phyloP scores from a whole-genome alignment of 164 flowering plant species.

The Paratinospora sagittata region DNA sequence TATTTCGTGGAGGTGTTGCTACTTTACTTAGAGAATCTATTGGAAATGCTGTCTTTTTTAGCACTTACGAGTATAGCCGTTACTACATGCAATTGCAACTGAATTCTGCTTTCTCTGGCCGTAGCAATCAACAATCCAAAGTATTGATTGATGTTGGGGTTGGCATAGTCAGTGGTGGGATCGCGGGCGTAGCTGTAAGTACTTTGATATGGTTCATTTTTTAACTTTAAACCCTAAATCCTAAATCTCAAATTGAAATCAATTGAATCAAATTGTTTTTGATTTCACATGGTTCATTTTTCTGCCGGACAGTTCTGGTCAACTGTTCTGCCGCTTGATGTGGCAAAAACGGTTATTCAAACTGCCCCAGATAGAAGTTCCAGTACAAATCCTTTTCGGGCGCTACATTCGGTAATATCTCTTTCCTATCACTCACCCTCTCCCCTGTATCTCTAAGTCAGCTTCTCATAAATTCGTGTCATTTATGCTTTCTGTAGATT shows the following conservation, averaged over 20 bases:
- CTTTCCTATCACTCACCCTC: background rate
- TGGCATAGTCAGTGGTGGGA: slow-evolving; percentile 84
- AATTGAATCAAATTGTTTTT: background rate
- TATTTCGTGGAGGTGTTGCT: slow-evolving; percentile 73
- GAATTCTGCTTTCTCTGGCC: slow-evolving; percentile 35
- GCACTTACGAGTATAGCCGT: slow-evolving; percentile 63
- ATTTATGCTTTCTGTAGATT: slow-evolving; percentile 37
- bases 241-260: too few relatives aligned
- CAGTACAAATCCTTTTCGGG: slow-evolving; percentile 56
- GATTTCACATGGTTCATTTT: slow-evolving; percentile 3
- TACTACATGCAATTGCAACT: slow-evolving; percentile 56
- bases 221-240: too few relatives aligned
- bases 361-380: slow-evolving; percentile 46
- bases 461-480: background rate
- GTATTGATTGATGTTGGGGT: slow-evolving; percentile 57
- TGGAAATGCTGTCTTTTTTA: slow-evolving; percentile 75
- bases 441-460: background rate
- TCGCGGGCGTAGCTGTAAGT: slow-evolving; percentile 83
- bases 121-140: slow-evolving; percentile 22
- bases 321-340: slow-evolving; percentile 75
- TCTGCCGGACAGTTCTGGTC: slow-evolving; percentile 61
- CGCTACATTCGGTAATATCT: slow-evolving; percentile 49
- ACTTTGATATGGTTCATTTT: slow-evolving; percentile 3
- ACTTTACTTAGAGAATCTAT: slow-evolving; percentile 76
- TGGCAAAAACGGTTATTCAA: slow-evolving; percentile 83